Conservation (phyloP, 2,329 filamentous ascomycete species). For the Atkinsonella texensis region DNA sequence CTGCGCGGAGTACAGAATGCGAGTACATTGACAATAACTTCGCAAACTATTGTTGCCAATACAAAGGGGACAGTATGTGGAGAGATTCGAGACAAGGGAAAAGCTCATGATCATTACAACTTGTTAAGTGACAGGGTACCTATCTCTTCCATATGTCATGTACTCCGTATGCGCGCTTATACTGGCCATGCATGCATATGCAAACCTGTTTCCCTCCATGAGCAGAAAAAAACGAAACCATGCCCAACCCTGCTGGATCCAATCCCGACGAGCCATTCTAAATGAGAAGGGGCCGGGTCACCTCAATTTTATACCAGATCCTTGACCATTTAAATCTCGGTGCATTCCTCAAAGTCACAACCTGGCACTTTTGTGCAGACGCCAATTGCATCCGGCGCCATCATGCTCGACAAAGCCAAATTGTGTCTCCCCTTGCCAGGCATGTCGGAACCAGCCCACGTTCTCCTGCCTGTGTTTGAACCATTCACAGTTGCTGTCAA, state of each 20-base stretch:
- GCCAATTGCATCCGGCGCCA: conserved; percentile 11
- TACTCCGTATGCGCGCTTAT: not conserved
- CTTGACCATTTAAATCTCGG: not conserved
- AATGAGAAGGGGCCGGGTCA: not conserved
- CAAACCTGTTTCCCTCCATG: not conserved
- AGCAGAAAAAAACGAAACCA: not conserved
- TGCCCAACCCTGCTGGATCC: not conserved
- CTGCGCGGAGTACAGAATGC: no score
- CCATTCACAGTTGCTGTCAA: conserved; percentile 11
- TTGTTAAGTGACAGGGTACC: not conserved
- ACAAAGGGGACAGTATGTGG: not conserved
- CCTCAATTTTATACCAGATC: not conserved
- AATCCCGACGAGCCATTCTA: not conserved
- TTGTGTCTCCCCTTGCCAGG: conserved; percentile 10
- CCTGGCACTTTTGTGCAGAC: conserved; percentile 8
- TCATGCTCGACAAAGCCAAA: conserved; percentile 10
- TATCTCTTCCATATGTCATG: not conserved
- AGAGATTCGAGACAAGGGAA: not conserved
- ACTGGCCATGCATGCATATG: not conserved
- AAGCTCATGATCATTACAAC: not conserved
- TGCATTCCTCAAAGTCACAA: not conserved
- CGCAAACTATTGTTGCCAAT: not conserved
- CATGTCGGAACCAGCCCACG: conserved; percentile 12
- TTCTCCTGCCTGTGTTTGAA: conserved; percentile 6
- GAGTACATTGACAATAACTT: not conserved